phyloP scores from a whole-genome alignment of 106 monocot species.

The Agapanthus africanus region DNA sequence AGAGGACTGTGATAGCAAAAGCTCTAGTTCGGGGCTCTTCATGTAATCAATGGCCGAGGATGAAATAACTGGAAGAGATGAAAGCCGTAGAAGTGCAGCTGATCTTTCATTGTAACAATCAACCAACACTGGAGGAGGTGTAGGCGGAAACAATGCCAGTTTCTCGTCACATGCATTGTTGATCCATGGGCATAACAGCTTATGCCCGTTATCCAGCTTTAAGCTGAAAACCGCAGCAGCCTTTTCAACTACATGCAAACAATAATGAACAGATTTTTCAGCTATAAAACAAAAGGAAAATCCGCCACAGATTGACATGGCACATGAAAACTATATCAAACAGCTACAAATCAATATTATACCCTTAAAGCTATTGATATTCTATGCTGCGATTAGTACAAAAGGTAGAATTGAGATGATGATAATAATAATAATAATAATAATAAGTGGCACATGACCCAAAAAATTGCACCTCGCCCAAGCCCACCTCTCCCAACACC shows the following conservation, averaged over 20 bases:
- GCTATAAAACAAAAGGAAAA: neutral
- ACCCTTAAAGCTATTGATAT: neutral
- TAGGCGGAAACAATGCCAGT: conserved; percentile 64
- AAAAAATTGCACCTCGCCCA: too few species aligned
- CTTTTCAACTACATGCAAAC: conserved; percentile 75
- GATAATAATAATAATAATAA: too few species aligned
- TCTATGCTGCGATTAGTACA: neutral
- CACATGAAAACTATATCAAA: neutral
- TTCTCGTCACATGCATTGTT: conserved; percentile 91
- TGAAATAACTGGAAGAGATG: conserved; percentile 75
- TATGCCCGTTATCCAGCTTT: conserved; percentile 90
- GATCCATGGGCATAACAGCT: conserved; percentile 85
- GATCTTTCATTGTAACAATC: conserved; percentile 52
- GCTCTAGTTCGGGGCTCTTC: conserved; percentile 48
- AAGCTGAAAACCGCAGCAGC: conserved; percentile 95
- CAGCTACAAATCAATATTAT: neutral
- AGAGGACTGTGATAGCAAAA: conserved; percentile 36
- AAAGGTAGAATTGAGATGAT: neutral
- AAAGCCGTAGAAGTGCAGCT: conserved; percentile 35
- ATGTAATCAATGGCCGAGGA: conserved; percentile 48
- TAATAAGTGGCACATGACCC: too few species aligned
- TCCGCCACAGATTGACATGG: neutral
- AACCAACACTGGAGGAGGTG: conserved; percentile 53
- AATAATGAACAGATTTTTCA: neutral
- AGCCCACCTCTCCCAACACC: too few species aligned